Percentiles rank a stretch among this genome's conserved stretches.
Evolutionary conservation across 2,329 filamentous ascomycete genomes (phyloP).

Genomic region (Fusarium ambrosium): DNA sequence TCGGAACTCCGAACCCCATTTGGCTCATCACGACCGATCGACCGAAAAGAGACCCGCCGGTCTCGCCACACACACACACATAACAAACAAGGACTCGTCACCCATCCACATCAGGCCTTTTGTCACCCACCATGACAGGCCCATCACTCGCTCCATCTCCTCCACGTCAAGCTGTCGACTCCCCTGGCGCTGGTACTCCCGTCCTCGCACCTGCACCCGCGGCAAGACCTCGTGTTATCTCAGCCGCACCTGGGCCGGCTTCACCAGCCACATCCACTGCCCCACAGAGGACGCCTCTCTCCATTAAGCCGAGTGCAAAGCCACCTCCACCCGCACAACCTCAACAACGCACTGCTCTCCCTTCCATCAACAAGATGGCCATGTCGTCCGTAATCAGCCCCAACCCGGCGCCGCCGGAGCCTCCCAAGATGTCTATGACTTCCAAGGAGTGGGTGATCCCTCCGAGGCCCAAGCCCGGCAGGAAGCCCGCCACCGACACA

Average conservation of each 20-base stretch:
- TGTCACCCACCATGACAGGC: slow-evolving; percentile 43
- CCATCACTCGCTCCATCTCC: slow-evolving; percentile 40
- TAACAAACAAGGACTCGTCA: slow-evolving; percentile 18
- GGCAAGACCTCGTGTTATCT: slow-evolving; percentile 42
- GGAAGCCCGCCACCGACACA: slow-evolving; percentile 94
- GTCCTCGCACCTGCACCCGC: slow-evolving; percentile 25
- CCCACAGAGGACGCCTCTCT: slow-evolving; percentile 49
- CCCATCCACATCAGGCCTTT: slow-evolving; percentile 15
- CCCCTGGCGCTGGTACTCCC: slow-evolving; percentile 38
- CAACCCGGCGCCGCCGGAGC: slow-evolving; percentile 53
- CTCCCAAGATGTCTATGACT: slow-evolving; percentile 72
- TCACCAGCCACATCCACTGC: slow-evolving; percentile 43
- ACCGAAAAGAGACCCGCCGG: slow-evolving; percentile 40
- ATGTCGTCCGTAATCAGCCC: slow-evolving; percentile 64
- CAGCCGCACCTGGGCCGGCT: slow-evolving; percentile 38
- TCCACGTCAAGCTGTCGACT: slow-evolving; percentile 34
- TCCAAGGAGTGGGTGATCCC: slow-evolving; percentile 90
- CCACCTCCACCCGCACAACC: slow-evolving; percentile 49
- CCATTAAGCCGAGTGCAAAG: slow-evolving; percentile 46
- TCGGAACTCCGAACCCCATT: slow-evolving; percentile 48
- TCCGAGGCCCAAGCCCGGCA: slow-evolving; percentile 87
- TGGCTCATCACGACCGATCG: slow-evolving; percentile 35
- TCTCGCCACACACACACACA: slow-evolving; percentile 32
- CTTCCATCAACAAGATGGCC: slow-evolving; percentile 59
- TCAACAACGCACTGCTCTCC: slow-evolving; percentile 52